Base-by-base conservation (phyloP, 1,139 yeast genomes). In the Nakaseomyces nivariensis region DNA sequence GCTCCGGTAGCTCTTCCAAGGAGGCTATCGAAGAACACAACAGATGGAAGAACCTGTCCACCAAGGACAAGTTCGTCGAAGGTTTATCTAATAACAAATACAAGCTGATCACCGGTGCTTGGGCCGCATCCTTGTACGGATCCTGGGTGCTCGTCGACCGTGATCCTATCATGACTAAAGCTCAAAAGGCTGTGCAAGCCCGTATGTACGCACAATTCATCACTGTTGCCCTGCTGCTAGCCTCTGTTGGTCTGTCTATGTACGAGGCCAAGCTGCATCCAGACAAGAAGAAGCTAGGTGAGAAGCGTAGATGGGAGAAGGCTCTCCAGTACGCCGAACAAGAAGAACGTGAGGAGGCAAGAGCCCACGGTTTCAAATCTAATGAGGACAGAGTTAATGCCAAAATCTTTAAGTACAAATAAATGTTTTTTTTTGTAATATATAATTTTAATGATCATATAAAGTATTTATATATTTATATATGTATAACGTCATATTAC, bases 151-250 rank as follows among this genome's bases (percentile, higher is more conserved):
- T 73, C 47, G 88, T 87, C 48, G 83, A 86, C 72, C 78, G 76
- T 59, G 96, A 88, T 68, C 83, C 81, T 58, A 74, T 81, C 67
- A 76, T 88, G 82, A 78, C 89, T 51, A 78, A 77, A 52, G 73
- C 95, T 4, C 96, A 89, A 70, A 89, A 88, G 68, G 79, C 87
- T 38, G 96, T 87, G 32, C 95, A 86, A 67, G 96, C 96, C 31
- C 83, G 96, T 77, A 88, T 88, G 82, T 87, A 87, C 66, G 96
- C 96, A 7, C 96, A 88, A 69, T 89, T 85, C 54, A 71, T 86
- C 52, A 81, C 90, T 1, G 83, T 83, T 51, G 73, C 77, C 8
- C 71, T 85, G 54, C 71, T 84, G 57, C 69, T 85, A 55, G 82
- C 80, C 37, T 78, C 89, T 3, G 73, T 84, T 57, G 78, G 81